Conservation (phyloP, 192 early-diverging fungal genomes). For the Gryganskiella cystojenkinii region DNA sequence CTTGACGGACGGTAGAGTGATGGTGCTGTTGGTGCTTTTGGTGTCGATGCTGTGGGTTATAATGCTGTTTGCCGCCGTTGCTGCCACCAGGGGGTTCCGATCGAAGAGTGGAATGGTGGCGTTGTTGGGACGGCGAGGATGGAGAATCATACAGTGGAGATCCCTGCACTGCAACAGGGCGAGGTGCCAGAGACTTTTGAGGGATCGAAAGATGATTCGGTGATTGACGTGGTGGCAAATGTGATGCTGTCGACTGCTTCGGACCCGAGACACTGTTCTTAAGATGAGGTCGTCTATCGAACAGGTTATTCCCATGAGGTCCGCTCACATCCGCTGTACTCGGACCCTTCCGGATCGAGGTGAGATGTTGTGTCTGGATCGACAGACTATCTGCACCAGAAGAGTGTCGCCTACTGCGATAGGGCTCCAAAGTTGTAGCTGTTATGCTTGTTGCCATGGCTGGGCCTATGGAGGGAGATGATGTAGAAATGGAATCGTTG, state of each 20-base stretch:
- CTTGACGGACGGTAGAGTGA: background rate
- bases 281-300: background rate
- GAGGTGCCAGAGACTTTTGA: background rate
- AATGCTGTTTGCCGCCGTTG: no score
- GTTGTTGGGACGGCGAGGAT: background rate
- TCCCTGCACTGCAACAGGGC: no score
- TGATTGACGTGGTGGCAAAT: slow-evolving; percentile 19
- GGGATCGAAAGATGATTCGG: slow-evolving; percentile 26
- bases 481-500: background rate
- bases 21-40: slow-evolving; percentile 3
- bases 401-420: slow-evolving; percentile 29
- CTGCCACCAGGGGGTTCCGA: no score
- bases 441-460: background rate
- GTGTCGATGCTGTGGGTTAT: background rate
- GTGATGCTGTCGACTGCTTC: background rate
- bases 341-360: slow-evolving; percentile 17
- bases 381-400: slow-evolving; percentile 9
- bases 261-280: background rate
- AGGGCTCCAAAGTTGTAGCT: background rate
- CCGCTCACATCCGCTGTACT: slow-evolving; percentile 20
- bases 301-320: background rate
- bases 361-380: slow-evolving; percentile 25
- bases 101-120: background rate
- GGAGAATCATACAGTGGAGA: background rate
- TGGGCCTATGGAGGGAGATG: background rate